Evolutionary conservation across 495 filamentous ascomycete genomes (phyloP).

Genomic region (Thozetella sp.): DNA sequence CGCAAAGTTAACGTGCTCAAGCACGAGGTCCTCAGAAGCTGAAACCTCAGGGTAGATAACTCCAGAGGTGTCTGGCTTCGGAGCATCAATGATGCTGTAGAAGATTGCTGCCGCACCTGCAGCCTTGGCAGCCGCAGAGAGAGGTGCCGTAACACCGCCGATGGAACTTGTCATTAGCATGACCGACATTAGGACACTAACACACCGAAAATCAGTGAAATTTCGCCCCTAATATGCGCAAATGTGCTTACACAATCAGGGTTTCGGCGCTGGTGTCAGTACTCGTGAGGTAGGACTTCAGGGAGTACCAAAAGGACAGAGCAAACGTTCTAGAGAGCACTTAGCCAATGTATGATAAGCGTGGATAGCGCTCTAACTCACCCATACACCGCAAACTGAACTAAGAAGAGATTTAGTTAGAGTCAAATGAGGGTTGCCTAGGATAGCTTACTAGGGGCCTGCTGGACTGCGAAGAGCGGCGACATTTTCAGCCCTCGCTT

Average conservation of each 20-base stretch:
- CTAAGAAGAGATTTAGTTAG: slow-evolving; percentile 22
- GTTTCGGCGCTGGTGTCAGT: slow-evolving; percentile 29
- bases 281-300: slow-evolving; percentile 28
- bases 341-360: no score
- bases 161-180: slow-evolving; percentile 57
- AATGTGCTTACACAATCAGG: slow-evolving; percentile 48
- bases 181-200: slow-evolving; percentile 56
- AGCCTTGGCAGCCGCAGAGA: slow-evolving; percentile 50
- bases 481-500: slow-evolving; percentile 52
- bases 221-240: not conserved
- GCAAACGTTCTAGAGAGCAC: slow-evolving; percentile 37
- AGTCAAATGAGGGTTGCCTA: slow-evolving; percentile 9
- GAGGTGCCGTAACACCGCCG: slow-evolving; percentile 49
- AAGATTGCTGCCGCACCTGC: slow-evolving; percentile 55
- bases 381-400: slow-evolving; percentile 44
- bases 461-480: slow-evolving; percentile 47
- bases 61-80: slow-evolving; percentile 43
- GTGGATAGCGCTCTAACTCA: slow-evolving; percentile 23
- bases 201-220: slow-evolving; percentile 18
- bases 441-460: slow-evolving; percentile 40
- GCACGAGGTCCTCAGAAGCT: slow-evolving; percentile 56
- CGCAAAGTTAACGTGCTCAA: slow-evolving; percentile 61
- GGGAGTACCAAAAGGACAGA: slow-evolving; percentile 45
- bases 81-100: slow-evolving; percentile 58
- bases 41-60: slow-evolving; percentile 45